These are phyloP conservation scores for Aureoboletus auriporus DNA, from an alignment of 768 basidiomycete genomes.

Conservation along the genomic window DNA sequence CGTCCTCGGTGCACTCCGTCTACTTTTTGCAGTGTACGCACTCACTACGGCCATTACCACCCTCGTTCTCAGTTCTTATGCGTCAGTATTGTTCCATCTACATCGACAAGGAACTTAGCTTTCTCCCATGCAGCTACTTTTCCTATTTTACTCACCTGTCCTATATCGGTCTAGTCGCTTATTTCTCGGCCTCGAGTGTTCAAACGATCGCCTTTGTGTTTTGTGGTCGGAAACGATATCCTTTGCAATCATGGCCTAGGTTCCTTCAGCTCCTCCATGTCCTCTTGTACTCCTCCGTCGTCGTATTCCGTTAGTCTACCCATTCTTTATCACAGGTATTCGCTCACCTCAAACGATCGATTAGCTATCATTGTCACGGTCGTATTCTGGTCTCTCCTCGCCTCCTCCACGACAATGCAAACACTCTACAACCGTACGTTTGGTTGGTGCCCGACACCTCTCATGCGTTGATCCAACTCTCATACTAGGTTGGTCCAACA, in stretches of 20 bases:
- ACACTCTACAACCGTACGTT: conserved; percentile 38
- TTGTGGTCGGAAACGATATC: conserved; percentile 37
- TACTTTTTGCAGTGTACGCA: conserved; percentile 49
- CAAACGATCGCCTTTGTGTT: conserved; percentile 47
- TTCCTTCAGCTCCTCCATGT: conserved; percentile 55
- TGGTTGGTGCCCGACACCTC: neutral
- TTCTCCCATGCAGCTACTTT: conserved; percentile 32
- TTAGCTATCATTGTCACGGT: conserved; percentile 61
- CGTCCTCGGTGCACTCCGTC: conserved; percentile 42
- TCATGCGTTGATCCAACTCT: neutral
- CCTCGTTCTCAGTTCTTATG: conserved; percentile 28
- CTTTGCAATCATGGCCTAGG: conserved; percentile 57
- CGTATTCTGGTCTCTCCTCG: conserved; percentile 58
- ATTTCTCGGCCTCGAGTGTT: conserved; percentile 55
- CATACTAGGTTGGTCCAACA: conserved; percentile 49
- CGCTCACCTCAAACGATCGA: too few relatives aligned
- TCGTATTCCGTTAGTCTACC: conserved; percentile 51
- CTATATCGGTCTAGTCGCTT: conserved; percentile 58
- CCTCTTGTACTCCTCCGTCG: conserved; percentile 46
- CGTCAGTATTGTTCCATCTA: conserved; percentile 16
- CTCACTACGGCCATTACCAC: conserved; percentile 36
- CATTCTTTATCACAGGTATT: neutral
- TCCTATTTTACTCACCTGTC: conserved; percentile 64
- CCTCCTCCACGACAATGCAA: conserved; percentile 38
- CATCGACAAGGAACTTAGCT: too few relatives aligned